phyloP scores from a whole-genome alignment of 257 asterid genomes.

The Lycium barbarum region DNA sequence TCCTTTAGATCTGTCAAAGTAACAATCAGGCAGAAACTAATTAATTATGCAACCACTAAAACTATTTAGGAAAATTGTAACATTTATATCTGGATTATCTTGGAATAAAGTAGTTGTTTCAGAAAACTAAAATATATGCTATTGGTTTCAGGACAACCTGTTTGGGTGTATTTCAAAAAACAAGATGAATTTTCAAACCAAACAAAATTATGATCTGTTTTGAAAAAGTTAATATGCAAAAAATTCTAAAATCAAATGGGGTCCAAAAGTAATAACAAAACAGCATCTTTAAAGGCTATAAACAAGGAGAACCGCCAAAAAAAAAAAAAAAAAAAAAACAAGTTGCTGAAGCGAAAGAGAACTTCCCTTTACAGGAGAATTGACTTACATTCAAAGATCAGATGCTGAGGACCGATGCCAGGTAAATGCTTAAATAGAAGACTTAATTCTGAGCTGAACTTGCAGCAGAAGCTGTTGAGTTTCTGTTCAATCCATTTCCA shows the following conservation, averaged over 20 bases:
- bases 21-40: too few relatives aligned
- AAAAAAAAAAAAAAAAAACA: not conserved
- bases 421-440: slow-evolving; percentile 36
- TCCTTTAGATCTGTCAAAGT: not conserved
- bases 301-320: not conserved
- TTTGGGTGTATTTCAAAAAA: not conserved
- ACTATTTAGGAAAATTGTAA: not conserved
- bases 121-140: not conserved
- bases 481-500: slow-evolving; percentile 40
- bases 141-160: not conserved
- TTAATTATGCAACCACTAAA: not conserved
- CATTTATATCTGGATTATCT: not conserved
- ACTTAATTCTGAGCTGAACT: slow-evolving; percentile 50
- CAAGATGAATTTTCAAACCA: slow-evolving; percentile 12
- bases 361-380: slow-evolving; percentile 29
- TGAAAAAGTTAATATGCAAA: not conserved
- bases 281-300: not conserved
- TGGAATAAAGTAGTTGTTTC: not conserved
- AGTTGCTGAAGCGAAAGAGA: not conserved
- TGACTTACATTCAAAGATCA: slow-evolving; percentile 78
- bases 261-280: not conserved
- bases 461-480: slow-evolving; percentile 57
- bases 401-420: slow-evolving; percentile 57
- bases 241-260: not conserved
- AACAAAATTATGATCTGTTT: not conserved